Evolutionary conservation across 106 monocot species (phyloP).

Genomic region (Platanthera guangdongensis): DNA sequence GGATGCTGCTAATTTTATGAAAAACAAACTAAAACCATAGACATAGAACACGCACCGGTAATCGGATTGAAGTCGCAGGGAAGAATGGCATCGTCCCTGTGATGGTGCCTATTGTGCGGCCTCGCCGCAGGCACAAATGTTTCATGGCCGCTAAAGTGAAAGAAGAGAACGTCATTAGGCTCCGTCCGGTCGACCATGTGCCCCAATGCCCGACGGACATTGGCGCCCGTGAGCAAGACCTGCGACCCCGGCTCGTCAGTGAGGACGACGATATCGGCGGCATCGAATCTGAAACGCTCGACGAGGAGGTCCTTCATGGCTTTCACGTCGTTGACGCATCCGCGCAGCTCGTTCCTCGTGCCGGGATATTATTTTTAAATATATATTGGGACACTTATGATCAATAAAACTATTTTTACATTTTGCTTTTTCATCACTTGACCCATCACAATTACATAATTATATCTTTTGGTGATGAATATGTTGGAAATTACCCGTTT

Average conservation of each 20-base stretch:
- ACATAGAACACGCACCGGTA: constrained; percentile 28
- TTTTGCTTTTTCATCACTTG: too few relatives aligned
- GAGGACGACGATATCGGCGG: constrained; percentile 30
- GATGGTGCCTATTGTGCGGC: constrained; percentile 9
- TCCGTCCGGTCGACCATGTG: constrained; percentile 35
- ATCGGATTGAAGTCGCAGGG: constrained; percentile 80
- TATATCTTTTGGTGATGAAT: too few relatives aligned
- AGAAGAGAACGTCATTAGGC: constrained; percentile 60
- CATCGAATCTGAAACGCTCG: constrained; percentile 49
- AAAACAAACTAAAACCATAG: background rate
- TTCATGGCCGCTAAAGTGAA: constrained; percentile 87
- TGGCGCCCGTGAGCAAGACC: constrained; percentile 49
- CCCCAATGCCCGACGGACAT: constrained; percentile 30
- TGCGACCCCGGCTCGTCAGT: constrained; percentile 36
- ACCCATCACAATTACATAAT: too few relatives aligned
- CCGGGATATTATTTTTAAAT: too few relatives aligned
- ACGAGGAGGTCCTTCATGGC: constrained; percentile 43
- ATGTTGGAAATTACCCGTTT: too few relatives aligned
- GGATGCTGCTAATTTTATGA: too few relatives aligned
- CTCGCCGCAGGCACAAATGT: constrained; percentile 34
- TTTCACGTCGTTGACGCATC: constrained; percentile 70
- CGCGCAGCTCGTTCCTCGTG: constrained; percentile 43
- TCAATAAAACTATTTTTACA: too few relatives aligned
- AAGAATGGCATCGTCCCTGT: constrained; percentile 58
- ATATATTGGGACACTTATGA: too few relatives aligned